Base-by-base conservation (phyloP, 2,329 filamentous ascomycete species). In the Fusarium dimerum region DNA sequence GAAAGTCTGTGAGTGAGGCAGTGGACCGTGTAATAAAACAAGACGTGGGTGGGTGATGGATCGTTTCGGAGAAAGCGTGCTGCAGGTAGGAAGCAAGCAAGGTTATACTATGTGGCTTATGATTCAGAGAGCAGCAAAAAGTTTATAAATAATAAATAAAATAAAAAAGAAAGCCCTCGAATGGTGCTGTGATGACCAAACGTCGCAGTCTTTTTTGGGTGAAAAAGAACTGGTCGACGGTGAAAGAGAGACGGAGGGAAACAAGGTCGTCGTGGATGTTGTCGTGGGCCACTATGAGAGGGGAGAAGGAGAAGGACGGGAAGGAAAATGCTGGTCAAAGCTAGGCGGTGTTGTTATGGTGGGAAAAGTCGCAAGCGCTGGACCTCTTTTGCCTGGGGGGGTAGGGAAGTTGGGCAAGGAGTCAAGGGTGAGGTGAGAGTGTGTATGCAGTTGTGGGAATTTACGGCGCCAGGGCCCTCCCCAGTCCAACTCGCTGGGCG, bases 291-390 rank as follows among this genome's bases (percentile, higher is more conserved):
- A 44, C 48, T 20, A 34, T 43, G 43, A 48, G 40, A 43, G 41
- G 51, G 47, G 54, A 48, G 39, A 51, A 54, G 44, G 41, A 43
- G 49, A 55, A 47, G 17, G 57, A 53, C 20, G 20, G 20, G 46
- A 45, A 46, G 51, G 42, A 52, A 57, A 50, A 51, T 50, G 54
- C 60, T 53, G 59, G 52, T 64, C 52, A 47, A 58, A 56, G 60
- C 48, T 53, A 57, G 45, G 61, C 62, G 60, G 57, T 65, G 62
- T 64, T 65, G 62, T 65, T 64, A 56, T 61, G 60, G 62, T 61
- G 50, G 20, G 63, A 65, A 65, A 65, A 57, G 62, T 65, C 60
- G 62, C 62, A 65, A 64, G 62, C 60, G 60, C 62, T 53, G 52
- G 32, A 15, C 10, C 32, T 47, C 20, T 26, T 26, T 26, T 7